These are phyloP conservation scores for Geopyxis carbonaria DNA, from an alignment of 495 filamentous ascomycete genomes.

Conservation along the genomic window DNA sequence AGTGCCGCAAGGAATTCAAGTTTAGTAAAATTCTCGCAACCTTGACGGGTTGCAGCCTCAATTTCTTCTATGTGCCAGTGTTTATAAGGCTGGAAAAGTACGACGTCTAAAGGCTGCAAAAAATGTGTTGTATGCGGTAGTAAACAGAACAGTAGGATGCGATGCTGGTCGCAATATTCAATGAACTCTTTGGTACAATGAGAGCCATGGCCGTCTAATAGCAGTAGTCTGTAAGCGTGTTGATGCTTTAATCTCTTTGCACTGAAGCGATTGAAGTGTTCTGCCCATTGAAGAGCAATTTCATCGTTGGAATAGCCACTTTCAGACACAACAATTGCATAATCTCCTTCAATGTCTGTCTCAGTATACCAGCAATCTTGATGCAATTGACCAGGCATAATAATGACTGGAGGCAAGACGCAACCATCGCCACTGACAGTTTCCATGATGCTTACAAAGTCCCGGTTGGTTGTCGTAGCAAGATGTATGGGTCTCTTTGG, in stretches of 20 bases:
- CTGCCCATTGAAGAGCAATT: background rate
- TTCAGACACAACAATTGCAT: constrained; percentile 4
- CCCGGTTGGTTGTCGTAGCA: constrained; percentile 1
- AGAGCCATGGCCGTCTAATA: constrained; percentile 1
- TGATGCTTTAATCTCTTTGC: background rate
- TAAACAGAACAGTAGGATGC: constrained; percentile 1
- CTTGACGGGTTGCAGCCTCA: constrained; percentile 9
- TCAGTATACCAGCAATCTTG: background rate
- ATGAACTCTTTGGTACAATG: constrained; percentile 1
- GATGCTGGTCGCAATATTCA: constrained; percentile 1
- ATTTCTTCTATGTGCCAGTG: constrained; percentile 14
- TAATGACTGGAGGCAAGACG: constrained; percentile 10
- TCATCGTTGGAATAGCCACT: constrained; percentile 13
- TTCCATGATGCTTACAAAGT: constrained; percentile 10
- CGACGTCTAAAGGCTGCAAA: background rate
- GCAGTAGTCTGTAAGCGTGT: constrained; percentile 1
- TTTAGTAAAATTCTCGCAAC: constrained; percentile 12
- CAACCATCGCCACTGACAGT: constrained; percentile 6
- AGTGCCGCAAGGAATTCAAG: constrained; percentile 14
- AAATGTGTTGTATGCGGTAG: background rate
- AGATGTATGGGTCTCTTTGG: constrained; percentile 1
- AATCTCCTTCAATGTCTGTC: background rate
- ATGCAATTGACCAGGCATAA: constrained; percentile 1
- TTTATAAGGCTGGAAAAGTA: constrained; percentile 18
- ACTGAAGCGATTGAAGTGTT: constrained; percentile 4